Conservation (phyloP, 2,329 filamentous ascomycete genomes). For the Colletotrichum sp. region DNA sequence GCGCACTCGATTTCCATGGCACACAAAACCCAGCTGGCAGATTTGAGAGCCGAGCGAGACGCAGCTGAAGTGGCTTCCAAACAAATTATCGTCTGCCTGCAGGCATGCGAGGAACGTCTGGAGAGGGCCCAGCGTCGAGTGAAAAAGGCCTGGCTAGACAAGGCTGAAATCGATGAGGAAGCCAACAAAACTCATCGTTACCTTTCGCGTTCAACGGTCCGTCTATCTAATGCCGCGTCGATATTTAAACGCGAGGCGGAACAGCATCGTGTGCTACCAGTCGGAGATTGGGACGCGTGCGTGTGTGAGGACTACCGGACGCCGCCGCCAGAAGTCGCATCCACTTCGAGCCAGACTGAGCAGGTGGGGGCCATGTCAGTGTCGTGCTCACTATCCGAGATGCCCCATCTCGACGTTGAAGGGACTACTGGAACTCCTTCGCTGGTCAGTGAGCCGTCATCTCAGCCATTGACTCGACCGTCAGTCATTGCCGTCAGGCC, state of each 20-base stretch:
- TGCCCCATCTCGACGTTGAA: background rate
- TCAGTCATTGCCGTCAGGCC: background rate
- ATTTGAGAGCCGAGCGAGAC: background rate
- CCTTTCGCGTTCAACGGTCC: background rate
- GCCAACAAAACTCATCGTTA: fast-evolving
- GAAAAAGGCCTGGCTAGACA: background rate
- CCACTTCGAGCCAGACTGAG: background rate
- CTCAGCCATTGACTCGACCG: background rate
- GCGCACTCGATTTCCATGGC: fast-evolving
- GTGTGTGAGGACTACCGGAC: background rate
- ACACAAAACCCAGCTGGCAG: background rate
- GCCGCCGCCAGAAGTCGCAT: background rate
- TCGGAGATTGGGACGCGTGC: background rate
- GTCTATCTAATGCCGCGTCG: background rate
- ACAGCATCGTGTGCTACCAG: background rate
- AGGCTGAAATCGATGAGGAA: background rate
- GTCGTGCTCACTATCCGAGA: background rate
- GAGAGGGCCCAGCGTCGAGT: fast-evolving
- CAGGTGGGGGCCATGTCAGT: background rate
- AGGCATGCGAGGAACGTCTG: background rate
- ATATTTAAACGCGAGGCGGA: background rate
- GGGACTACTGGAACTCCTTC: background rate
- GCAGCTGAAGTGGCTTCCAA: background rate
- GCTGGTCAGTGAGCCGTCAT: background rate
- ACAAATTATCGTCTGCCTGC: background rate